These are phyloP conservation scores for Talaromyces liani DNA, from an alignment of 495 filamentous ascomycete genomes.

Conservation along the genomic window DNA sequence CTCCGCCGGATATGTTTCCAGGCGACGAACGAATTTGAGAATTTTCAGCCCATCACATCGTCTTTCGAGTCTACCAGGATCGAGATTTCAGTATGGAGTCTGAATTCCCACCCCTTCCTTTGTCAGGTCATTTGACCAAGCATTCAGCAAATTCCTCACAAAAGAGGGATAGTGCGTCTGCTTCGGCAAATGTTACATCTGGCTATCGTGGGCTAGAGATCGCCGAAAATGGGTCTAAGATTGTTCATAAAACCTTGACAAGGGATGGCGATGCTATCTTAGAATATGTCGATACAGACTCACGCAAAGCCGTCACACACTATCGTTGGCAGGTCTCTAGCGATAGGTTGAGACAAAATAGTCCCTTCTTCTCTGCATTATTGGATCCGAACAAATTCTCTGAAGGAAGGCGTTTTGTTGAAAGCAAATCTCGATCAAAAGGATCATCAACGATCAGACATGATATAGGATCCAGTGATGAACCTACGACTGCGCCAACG, in stretches of 20 bases:
- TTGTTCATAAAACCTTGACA: conserved; percentile 16
- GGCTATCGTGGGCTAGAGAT: conserved; percentile 6
- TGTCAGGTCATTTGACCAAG: not conserved
- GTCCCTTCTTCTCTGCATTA: conserved; percentile 39
- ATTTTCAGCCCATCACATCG: not conserved
- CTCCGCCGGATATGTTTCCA: not conserved
- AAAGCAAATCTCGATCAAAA: conserved; percentile 15
- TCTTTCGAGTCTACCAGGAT: not conserved
- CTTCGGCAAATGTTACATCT: not conserved
- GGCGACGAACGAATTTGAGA: not conserved
- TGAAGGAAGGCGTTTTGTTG: conserved; percentile 32
- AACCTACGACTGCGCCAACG: not conserved
- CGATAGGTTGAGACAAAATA: conserved; percentile 21
- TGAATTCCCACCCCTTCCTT: not conserved
- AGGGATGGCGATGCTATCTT: conserved; percentile 29
- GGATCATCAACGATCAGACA: not conserved
- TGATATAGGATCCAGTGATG: not conserved
- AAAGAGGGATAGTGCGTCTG: not conserved
- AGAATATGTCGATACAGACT: conserved; percentile 20
- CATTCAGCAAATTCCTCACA: not conserved
- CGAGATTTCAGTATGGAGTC: not conserved
- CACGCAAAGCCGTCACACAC: conserved; percentile 9
- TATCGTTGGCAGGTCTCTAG: conserved; percentile 31
- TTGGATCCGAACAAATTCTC: conserved; percentile 41
- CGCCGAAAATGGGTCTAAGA: conserved; percentile 4